Percentiles rank a stretch among this genome's conserved stretches.
Evolutionary conservation across 306 rosid species (phyloP).

Genomic region (Prunus campanulata): DNA sequence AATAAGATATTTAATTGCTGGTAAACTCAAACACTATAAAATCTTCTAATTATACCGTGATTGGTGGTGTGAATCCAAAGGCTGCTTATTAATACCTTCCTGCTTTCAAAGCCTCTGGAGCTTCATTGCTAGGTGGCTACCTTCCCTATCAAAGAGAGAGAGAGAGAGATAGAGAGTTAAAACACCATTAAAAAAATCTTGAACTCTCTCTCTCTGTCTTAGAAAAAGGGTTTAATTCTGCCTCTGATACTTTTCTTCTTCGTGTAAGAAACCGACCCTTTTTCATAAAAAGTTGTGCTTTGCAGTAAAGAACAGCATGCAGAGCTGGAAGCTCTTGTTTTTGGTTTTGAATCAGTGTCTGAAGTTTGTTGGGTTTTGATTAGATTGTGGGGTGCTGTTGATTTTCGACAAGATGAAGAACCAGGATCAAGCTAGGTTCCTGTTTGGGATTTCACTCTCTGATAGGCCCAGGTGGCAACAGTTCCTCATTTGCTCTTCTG

Average conservation of each 20-base stretch:
- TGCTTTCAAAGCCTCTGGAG: neutral
- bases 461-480: slow-evolving; percentile 51
- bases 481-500: slow-evolving; percentile 53
- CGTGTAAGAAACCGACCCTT: neutral
- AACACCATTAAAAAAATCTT: neutral
- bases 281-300: neutral
- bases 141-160: neutral
- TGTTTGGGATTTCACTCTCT: slow-evolving; percentile 56
- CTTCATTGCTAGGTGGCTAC: neutral
- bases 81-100: neutral
- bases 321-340: slow-evolving; percentile 3
- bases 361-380: neutral
- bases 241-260: slow-evolving; percentile 5
- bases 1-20: neutral
- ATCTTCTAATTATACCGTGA: neutral
- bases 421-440: slow-evolving; percentile 45
- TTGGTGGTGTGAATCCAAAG: neutral
- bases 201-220: neutral
- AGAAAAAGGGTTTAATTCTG: neutral
- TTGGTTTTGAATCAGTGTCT: neutral
- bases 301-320: slow-evolving; percentile 6
- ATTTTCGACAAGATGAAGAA: slow-evolving; percentile 35
- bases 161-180: neutral
- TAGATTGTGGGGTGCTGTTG: neutral
- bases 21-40: neutral